Conservation (phyloP, 2,329 filamentous ascomycete species). For the Scolecobasidium constrictum region DNA sequence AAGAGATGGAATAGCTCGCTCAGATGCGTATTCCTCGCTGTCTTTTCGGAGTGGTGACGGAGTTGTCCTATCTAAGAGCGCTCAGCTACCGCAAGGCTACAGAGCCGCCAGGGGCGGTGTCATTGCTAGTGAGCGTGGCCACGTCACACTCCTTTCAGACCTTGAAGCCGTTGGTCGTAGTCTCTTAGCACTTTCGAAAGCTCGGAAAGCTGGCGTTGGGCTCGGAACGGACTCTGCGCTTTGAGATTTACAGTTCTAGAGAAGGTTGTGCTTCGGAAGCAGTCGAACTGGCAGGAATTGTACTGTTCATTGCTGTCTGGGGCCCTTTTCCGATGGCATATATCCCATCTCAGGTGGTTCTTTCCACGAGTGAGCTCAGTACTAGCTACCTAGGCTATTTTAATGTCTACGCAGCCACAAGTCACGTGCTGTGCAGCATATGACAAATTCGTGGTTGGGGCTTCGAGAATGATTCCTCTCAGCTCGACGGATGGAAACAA, state of each 20-base stretch:
- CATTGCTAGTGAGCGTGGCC: constrained; percentile 71
- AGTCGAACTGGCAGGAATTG: too few relatives aligned
- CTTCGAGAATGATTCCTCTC: too few relatives aligned
- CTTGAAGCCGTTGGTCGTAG: constrained; percentile 69
- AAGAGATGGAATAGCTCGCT: constrained; percentile 60
- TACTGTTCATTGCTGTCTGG: too few relatives aligned
- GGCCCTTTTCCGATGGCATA: too few relatives aligned
- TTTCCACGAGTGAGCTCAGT: too few relatives aligned
- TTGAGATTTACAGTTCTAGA: too few relatives aligned
- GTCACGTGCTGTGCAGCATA: too few relatives aligned
- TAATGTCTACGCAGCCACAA: too few relatives aligned
- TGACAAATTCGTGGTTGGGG: too few relatives aligned
- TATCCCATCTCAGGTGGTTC: too few relatives aligned
- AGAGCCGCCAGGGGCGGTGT: constrained; percentile 60
- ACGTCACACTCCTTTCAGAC: constrained; percentile 80
- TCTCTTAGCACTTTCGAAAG: constrained; percentile 56
- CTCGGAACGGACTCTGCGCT: not conserved
- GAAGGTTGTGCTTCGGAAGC: not conserved
- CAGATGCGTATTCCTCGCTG: constrained; percentile 76
- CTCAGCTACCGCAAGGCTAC: constrained; percentile 78
- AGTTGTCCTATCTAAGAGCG: constrained; percentile 73
- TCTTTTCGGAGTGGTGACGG: constrained; percentile 82
- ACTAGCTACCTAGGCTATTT: too few relatives aligned
- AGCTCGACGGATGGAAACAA: too few relatives aligned
- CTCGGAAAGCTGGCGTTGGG: constrained; percentile 65